A percentile compares a stretch with the other conserved stretches of the same genome.
These are phyloP conservation scores for Pseudogymnoascus pannorum DNA, from an alignment of 2,329 filamentous ascomycete species.

Conservation along the genomic window DNA sequence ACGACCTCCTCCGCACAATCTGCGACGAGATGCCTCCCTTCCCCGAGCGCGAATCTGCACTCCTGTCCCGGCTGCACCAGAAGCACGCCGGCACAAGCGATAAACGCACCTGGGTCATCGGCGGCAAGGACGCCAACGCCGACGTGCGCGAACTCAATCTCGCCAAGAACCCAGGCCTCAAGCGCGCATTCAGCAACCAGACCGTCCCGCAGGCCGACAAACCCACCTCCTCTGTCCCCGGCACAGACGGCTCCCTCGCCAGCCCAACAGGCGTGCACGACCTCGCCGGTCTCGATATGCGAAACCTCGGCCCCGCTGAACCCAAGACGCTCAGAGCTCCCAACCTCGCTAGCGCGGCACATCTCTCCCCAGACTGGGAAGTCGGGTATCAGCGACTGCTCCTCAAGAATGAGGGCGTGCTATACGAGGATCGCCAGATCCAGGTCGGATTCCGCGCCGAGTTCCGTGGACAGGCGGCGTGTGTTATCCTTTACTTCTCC, in stretches of 20 bases:
- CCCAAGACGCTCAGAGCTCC: conserved; percentile 57
- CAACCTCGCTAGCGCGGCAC: conserved; percentile 85
- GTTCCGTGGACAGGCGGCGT: conserved; percentile 91
- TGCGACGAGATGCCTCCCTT: conserved; percentile 99
- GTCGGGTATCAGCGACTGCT: conserved; percentile 78
- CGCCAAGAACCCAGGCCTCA: conserved; percentile 73
- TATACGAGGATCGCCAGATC: conserved; percentile 92
- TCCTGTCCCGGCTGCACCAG: conserved; percentile 87
- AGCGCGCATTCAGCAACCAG: conserved; percentile 69
- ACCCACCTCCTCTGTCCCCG: conserved; percentile 38
- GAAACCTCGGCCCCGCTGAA: conserved; percentile 47
- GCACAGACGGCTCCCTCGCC: conserved; percentile 36
- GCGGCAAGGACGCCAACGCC: conserved; percentile 86
- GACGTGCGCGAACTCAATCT: conserved; percentile 74
- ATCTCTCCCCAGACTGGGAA: conserved; percentile 93
- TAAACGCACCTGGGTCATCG: conserved; percentile 96
- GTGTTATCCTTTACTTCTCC: conserved; percentile 89
- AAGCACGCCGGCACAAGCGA: conserved; percentile 91
- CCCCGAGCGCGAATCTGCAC: conserved; percentile 84
- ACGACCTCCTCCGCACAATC: conserved; percentile 85
- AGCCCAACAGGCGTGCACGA: conserved; percentile 52
- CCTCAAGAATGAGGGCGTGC: conserved; percentile 71
- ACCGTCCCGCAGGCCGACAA: conserved; percentile 32
- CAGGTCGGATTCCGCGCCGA: conserved; percentile 89
- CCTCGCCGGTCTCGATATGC: conserved; percentile 77